Evolutionary conservation across 2,329 filamentous ascomycete species (phyloP).

Genomic region (Epichloe glyceriae): DNA sequence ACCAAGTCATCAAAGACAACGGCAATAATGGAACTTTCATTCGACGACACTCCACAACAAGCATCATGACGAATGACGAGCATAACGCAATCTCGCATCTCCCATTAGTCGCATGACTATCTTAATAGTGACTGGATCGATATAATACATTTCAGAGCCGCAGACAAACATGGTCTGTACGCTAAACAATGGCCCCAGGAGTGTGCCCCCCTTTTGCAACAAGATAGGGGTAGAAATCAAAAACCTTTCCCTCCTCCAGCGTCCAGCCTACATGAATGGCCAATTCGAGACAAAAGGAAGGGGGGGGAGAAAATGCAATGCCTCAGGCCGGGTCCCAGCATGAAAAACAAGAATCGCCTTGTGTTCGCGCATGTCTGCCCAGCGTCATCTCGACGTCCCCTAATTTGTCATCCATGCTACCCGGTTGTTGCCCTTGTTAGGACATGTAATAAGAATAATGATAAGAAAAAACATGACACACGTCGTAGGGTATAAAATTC

Average conservation of each 20-base stretch:
- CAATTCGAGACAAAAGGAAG: neutral
- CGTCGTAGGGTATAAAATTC: slow-evolving; percentile 7
- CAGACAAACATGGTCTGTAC: neutral
- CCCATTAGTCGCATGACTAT: neutral
- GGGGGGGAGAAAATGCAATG: neutral
- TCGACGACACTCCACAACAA: too few species aligned
- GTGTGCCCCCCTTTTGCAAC: neutral
- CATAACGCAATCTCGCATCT: neutral
- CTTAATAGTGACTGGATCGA: neutral
- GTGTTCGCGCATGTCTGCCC: neutral
- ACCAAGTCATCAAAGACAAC: too few species aligned
- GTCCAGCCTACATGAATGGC: neutral
- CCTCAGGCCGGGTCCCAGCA: neutral
- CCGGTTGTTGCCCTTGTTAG: neutral
- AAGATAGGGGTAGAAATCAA: neutral
- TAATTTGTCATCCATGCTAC: neutral
- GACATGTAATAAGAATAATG: neutral
- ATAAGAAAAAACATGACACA: neutral
- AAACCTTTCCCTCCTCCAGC: neutral
- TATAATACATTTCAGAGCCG: slow-evolving; percentile 1
- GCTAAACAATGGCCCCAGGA: neutral
- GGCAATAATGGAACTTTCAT: too few species aligned
- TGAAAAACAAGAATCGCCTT: neutral
- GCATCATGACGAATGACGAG: neutral
- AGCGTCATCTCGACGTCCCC: neutral